These are phyloP conservation scores for Oxytropis ochrocephala DNA, from an alignment of 306 rosid genomes.

Conservation along the genomic window DNA sequence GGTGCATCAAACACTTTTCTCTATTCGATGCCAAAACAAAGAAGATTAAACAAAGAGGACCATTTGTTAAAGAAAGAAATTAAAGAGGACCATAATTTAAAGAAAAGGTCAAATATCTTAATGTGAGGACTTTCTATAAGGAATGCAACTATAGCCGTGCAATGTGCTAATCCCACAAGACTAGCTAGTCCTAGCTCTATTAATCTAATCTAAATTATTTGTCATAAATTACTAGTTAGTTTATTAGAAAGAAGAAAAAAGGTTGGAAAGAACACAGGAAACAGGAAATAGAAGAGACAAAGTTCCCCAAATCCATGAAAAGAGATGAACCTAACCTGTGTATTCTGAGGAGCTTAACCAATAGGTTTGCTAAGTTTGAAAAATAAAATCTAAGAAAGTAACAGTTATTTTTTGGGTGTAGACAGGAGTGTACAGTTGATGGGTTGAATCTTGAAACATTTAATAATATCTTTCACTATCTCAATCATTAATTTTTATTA, in stretches of 20 bases:
- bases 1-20: not conserved
- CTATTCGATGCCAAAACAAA: conserved; percentile 16
- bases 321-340: conserved; percentile 26
- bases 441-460: not conserved
- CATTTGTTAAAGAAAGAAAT: too few species aligned
- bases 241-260: not conserved
- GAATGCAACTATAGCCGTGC: conserved; percentile 24
- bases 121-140: not conserved
- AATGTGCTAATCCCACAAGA: conserved; percentile 35
- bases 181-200: conserved; percentile 18
- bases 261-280: not conserved
- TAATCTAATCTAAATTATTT: not conserved
- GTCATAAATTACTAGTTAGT: not conserved
- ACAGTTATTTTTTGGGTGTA: too few species aligned
- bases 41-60: not conserved
- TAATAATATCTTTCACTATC: too few species aligned
- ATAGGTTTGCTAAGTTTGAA: not conserved
- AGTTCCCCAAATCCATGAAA: conserved; percentile 4
- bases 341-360: conserved; percentile 28
- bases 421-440: not conserved
- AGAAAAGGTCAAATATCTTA: conserved; percentile 4
- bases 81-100: not conserved
- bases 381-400: not conserved
- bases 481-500: too few species aligned
- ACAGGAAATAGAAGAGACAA: not conserved